Conservation (phyloP, 495 filamentous ascomycete genomes). For the Cryomyces antarcticus region DNA sequence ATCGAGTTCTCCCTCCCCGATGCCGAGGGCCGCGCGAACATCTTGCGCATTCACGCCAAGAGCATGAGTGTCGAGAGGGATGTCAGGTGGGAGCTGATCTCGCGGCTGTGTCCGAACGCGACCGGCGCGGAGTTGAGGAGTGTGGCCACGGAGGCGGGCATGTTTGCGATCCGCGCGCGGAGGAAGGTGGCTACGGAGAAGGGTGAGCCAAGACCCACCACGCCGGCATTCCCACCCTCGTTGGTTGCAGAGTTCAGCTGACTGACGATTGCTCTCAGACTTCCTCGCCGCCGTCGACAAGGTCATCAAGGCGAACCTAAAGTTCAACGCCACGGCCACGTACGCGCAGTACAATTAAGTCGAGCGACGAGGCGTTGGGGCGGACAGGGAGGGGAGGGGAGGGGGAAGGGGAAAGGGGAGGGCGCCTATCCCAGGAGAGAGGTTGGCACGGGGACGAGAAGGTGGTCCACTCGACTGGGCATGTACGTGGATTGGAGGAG, state of each 20-base stretch:
- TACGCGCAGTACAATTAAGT: slow-evolving; percentile 97
- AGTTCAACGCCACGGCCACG: slow-evolving; percentile 96
- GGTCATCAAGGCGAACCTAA: slow-evolving; percentile 97
- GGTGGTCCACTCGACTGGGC: too few species aligned
- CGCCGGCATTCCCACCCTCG: too few species aligned
- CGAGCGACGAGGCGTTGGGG: too few species aligned
- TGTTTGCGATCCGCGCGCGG: slow-evolving; percentile 93
- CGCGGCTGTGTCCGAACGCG: slow-evolving; percentile 85
- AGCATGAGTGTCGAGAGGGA: slow-evolving; percentile 98
- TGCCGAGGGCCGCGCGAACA: slow-evolving; percentile 90
- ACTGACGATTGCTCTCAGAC: slow-evolving; percentile 23
- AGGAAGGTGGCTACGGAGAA: slow-evolving; percentile 98
- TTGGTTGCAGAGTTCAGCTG: too few species aligned
- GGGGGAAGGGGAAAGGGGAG: too few species aligned
- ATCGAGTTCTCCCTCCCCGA: slow-evolving; percentile 97
- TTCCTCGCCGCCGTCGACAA: slow-evolving; percentile 96
- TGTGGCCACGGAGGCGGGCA: slow-evolving; percentile 97
- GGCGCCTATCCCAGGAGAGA: too few species aligned
- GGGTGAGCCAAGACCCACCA: slow-evolving; percentile 4
- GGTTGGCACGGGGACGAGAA: too few species aligned
- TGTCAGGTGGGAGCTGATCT: slow-evolving; percentile 96
- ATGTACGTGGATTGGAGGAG: too few species aligned
- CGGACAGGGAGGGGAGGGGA: too few species aligned
- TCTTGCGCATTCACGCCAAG: slow-evolving; percentile 96
- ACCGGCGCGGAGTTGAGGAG: slow-evolving; percentile 87